Evolutionary conservation across 306 rosid genomes (phyloP).

Genomic region (Adenanthera pavonina): DNA sequence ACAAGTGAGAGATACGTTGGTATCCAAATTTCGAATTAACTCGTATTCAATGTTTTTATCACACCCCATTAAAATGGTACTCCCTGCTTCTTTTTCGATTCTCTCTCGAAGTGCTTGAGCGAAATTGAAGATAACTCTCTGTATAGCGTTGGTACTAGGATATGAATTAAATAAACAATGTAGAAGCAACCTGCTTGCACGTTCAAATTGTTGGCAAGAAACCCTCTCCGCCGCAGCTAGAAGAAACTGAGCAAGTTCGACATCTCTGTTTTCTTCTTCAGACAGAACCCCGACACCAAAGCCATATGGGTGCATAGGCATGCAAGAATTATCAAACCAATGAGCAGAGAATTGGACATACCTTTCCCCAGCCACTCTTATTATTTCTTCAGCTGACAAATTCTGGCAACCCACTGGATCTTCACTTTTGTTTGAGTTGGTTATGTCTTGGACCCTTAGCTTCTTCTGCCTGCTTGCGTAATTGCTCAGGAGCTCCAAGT

Average conservation of each 20-base stretch:
- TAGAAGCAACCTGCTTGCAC: conserved; percentile 62
- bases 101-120: conserved; percentile 65
- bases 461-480: conserved; percentile 55
- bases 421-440: conserved; percentile 4
- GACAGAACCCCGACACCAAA: conserved; percentile 52
- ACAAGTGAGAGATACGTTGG: conserved; percentile 25
- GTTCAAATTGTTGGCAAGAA: conserved; percentile 60
- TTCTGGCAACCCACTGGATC: conserved; percentile 30
- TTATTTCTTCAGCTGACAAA: conserved; percentile 67
- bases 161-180: conserved; percentile 60
- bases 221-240: conserved; percentile 78
- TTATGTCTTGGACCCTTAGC: conserved; percentile 38
- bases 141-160: conserved; percentile 43
- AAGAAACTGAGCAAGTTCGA: conserved; percentile 74
- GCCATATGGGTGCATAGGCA: conserved; percentile 63
- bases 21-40: conserved; percentile 20
- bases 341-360: conserved; percentile 58
- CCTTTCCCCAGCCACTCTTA: conserved; percentile 78
- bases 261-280: conserved; percentile 61
- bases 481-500: conserved; percentile 60
- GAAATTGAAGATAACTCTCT: conserved; percentile 61
- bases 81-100: conserved; percentile 60
- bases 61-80: neutral
- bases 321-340: conserved; percentile 48
- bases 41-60: conserved; percentile 26